Evolutionary conservation across 139 green algal genomes (phyloP).

Genomic region (Chlorella sp.): DNA sequence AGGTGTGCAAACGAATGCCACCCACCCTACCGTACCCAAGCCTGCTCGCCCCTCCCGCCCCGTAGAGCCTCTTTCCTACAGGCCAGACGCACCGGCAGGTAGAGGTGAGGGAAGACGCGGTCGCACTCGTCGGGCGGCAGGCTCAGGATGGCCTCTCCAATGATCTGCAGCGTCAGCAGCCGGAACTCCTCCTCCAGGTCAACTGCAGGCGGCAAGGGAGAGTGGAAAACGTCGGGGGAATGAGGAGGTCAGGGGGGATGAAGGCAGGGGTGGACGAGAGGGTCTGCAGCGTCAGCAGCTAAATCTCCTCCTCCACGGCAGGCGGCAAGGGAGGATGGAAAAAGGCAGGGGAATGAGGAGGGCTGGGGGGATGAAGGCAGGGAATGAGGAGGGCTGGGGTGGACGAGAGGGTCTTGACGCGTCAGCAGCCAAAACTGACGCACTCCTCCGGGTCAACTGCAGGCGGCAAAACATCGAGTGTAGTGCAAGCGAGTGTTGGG

Average conservation of each 20-base stretch:
- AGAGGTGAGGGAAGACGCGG: conserved; percentile 90
- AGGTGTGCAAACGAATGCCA: no score
- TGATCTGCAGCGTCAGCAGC: conserved; percentile 93
- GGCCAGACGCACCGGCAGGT: conserved; percentile 72
- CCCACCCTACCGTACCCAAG: no score
- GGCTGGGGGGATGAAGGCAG: no score
- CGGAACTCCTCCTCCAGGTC: conserved; percentile 93
- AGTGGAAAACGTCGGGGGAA: no score
- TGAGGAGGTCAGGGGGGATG: background rate
- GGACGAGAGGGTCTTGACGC: background rate
- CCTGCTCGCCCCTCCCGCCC: background rate
- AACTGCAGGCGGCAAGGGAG: conserved; percentile 41
- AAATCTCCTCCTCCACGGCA: background rate
- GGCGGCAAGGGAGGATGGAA: no score
- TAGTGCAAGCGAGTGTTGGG: no score
- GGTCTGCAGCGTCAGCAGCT: background rate
- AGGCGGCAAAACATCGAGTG: no score
- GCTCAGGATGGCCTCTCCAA: conserved; percentile 90
- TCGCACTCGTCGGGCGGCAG: conserved; percentile 91
- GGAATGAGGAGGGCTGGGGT: no score
- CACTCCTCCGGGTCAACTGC: no score
- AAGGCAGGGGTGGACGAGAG: background rate
- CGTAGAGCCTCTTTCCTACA: no score
- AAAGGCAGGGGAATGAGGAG: no score
- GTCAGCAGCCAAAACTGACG: background rate